Evolutionary conservation across 2,329 filamentous ascomycete species (phyloP), one percentile per base, ranked within the genome.

Genomic region (Coleophoma cylindrospora): DNA sequence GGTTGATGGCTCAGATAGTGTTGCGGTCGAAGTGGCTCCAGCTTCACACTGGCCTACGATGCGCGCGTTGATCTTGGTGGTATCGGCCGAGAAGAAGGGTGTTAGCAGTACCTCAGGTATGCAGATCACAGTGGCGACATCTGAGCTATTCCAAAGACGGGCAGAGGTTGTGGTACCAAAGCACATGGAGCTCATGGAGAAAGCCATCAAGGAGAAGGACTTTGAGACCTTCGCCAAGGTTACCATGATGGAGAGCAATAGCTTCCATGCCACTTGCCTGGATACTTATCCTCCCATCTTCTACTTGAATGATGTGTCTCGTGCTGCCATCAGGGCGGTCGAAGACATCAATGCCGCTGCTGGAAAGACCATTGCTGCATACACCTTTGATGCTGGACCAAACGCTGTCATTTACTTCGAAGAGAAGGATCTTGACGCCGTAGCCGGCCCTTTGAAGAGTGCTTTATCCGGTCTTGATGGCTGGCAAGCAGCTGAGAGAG

Each of bases 261-360:
- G 84, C 52, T 99, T 99, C 83, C 94, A 99, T 70, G 89, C 94
- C 36, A 90, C 86, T 50, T 97, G 94, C 68, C 76, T 95, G 61
- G 94, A 99, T 68, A 97, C 94, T 2, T 91, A 90, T 72, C 94
- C 95, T 41, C 94, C 95, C 15, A 99, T 99, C 66, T 96, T 96
- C 72, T 99, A 99, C 76, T 85, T 99, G 78, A 99, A 96, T 71
- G 94, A 99, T 66, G 85, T 92, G 14, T 92, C 87, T 17, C 78
- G 87, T 36, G 90, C 92, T 1, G 91, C 92, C 6, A 89, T 99
- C 53, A 80, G 89, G 47, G 84, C 90, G 14, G 91, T 96, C 32
- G 91, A 99, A 73, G 80, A 84, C 59, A 89, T 97, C 72, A 99
- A 99, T 66, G 77, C 77, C 48, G 78, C 79, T 21, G 89, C 87